Evolutionary conservation across 116 monocot genomes (phyloP), one percentile per base, ranked within the genome.

Genomic region (Thalassia testudinum): DNA sequence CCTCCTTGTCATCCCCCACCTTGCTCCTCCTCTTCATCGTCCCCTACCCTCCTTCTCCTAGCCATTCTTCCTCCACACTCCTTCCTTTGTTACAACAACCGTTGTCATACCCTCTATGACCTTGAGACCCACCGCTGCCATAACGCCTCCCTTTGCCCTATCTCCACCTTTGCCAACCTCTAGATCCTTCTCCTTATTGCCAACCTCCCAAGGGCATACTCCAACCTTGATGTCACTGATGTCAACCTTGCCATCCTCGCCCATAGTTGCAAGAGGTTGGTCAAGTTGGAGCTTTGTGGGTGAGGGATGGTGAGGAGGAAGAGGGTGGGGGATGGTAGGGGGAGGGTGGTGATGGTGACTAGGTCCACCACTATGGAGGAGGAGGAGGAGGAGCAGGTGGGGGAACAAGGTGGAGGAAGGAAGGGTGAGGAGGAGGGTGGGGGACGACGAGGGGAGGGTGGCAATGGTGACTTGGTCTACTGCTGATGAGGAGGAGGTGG

Each of bases 191-290:
- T 60, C 43, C 54, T 93, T 10, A 80, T 87, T 22, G 93, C 71
- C 1, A 56, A 63, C 0, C 43, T 83, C 0, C 60, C 83, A 6
- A 83, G 87, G 23, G 66, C 83, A 6, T 87, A 83, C 30, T 3
- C 44, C 27, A 52, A 52, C 40, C 62, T 71, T 2, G 81, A 81
- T 0, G 72, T 88, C 17, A 81, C 74, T 12, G 95, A 95, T 51
- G 76, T 95, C 2, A 88, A 88, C 17, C 76, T 95, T 27, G 88
- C 95, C 3, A 85, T 95, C 2, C 67, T 95, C 5, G 95, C 88
- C 13, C 88, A 88, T 34, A 88, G 88, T 0, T 95, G 95, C 54
- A 78, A 67, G 74, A 63, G 95, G 30, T 54, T 95, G 12, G 95
- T 95, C 24, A 78, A 77, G 68, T 60, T 95, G 48, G 88, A 95